A percentile compares a stretch with the other conserved stretches of the same genome.
phyloP scores from a whole-genome alignment of 768 basidiomycete species.

The Mycena crocata region DNA sequence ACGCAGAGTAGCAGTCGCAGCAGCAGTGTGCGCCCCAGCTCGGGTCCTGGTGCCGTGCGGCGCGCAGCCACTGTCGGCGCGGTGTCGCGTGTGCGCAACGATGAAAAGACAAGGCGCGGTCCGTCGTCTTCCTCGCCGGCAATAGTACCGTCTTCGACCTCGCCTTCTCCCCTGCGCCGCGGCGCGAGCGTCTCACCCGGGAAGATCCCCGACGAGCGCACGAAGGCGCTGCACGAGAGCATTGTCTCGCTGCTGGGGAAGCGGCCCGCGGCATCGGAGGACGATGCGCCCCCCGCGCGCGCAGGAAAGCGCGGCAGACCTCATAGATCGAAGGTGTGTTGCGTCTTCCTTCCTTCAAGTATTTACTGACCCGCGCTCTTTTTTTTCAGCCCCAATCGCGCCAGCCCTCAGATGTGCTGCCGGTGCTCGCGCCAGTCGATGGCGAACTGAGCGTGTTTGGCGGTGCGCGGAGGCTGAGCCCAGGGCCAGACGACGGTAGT shows the following conservation, averaged over 20 bases:
- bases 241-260: slow-evolving; percentile 79
- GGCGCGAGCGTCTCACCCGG: slow-evolving; percentile 48
- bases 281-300: background rate
- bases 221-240: slow-evolving; percentile 75
- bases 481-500: slow-evolving; percentile 7
- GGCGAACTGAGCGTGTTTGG: slow-evolving; percentile 7
- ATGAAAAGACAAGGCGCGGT: background rate
- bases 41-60: slow-evolving; percentile 1
- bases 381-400: slow-evolving; percentile 24
- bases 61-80: slow-evolving; percentile 14
- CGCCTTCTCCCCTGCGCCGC: slow-evolving; percentile 50
- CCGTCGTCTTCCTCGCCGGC: slow-evolving; percentile 21
- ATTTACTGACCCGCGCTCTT: background rate
- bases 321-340: slow-evolving; percentile 23
- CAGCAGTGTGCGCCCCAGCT: background rate
- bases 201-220: slow-evolving; percentile 58
- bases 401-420: slow-evolving; percentile 21
- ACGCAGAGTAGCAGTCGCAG: slow-evolving; percentile 19
- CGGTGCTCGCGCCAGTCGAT: background rate
- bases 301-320: slow-evolving; percentile 11
- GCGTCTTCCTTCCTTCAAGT: background rate
- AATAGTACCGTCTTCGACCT: slow-evolving; percentile 70
- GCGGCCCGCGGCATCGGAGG: slow-evolving; percentile 56
- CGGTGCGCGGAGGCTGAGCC: slow-evolving; percentile 21
- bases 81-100: background rate